phyloP scores from a whole-genome alignment of 2,329 filamentous ascomycete genomes.

The Hirsutella minnesotensis region DNA sequence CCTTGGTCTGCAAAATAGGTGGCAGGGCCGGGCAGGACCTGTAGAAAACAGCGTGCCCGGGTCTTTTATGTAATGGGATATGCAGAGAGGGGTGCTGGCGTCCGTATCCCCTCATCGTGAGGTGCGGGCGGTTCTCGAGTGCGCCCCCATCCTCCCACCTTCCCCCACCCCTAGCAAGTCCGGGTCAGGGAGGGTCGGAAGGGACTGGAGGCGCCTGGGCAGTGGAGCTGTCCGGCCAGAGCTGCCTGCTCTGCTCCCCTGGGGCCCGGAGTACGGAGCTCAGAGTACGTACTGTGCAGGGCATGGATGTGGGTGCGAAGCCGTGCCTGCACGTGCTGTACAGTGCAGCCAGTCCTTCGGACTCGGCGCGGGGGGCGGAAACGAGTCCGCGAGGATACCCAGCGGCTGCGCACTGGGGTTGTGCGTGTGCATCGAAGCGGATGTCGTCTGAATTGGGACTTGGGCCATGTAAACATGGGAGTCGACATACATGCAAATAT shows the following conservation, averaged over 20 bases:
- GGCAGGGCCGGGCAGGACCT: conserved; percentile 12
- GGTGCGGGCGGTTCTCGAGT: neutral
- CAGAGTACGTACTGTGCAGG: no score
- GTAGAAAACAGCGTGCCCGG: conserved; percentile 16
- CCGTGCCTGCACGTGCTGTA: no score
- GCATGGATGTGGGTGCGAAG: no score
- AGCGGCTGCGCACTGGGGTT: no score
- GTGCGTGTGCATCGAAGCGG: no score
- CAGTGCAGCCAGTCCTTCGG: no score
- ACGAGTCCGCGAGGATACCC: no score
- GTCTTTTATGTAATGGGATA: conserved; percentile 29
- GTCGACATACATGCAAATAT: no score
- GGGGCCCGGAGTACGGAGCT: no score
- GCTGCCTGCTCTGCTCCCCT: neutral
- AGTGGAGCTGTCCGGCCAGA: neutral
- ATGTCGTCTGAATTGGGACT: no score
- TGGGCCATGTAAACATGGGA: no score
- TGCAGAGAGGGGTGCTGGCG: conserved; percentile 13
- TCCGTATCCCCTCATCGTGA: neutral
- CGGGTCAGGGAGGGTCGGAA: neutral
- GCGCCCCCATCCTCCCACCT: neutral
- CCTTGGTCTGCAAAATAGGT: conserved; percentile 11
- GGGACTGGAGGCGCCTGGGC: neutral
- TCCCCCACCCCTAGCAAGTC: neutral
- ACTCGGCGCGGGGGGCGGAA: no score